Conservation (phyloP, 768 basidiomycete genomes). For the Jaapia argillacea region DNA sequence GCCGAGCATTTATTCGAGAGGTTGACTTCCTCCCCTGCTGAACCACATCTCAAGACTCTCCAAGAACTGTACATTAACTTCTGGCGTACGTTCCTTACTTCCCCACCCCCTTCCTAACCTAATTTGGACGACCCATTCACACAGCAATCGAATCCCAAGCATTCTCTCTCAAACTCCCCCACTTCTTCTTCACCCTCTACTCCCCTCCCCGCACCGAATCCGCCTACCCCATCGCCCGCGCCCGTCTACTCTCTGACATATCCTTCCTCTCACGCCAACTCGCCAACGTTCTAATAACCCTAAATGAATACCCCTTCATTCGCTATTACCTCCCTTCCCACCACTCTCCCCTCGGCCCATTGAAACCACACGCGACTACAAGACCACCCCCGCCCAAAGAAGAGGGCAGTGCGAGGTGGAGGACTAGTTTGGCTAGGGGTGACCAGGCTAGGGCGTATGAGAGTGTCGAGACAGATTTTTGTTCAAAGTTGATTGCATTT, state of each 20-base stretch:
- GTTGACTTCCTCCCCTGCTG: slow-evolving; percentile 65
- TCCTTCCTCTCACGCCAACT: slow-evolving; percentile 53
- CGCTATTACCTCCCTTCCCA: slow-evolving; percentile 85
- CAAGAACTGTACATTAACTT: slow-evolving; percentile 91
- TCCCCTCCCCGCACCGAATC: slow-evolving; percentile 71
- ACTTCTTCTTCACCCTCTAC: slow-evolving; percentile 81
- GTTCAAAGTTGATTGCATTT: slow-evolving; percentile 74
- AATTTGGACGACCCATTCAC: neutral
- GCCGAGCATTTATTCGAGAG: slow-evolving; percentile 69
- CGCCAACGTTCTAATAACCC: slow-evolving; percentile 77
- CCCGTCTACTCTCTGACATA: slow-evolving; percentile 82
- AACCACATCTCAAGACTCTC: slow-evolving; percentile 63
- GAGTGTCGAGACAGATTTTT: slow-evolving; percentile 62
- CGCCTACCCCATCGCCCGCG: slow-evolving; percentile 55
- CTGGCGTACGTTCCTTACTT: slow-evolving; percentile 79
- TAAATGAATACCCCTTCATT: slow-evolving; percentile 89
- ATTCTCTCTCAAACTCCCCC: slow-evolving; percentile 72
- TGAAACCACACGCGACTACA: slow-evolving; percentile 57
- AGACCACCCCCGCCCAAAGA: slow-evolving; percentile 52
- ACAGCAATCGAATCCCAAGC: slow-evolving; percentile 79
- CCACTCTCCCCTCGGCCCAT: slow-evolving; percentile 76
- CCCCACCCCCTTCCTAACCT: neutral
- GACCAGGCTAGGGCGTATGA: slow-evolving; percentile 60
- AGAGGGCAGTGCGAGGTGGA: slow-evolving; percentile 62
- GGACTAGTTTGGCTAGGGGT: slow-evolving; percentile 73